phyloP scores from a whole-genome alignment of 2,329 filamentous ascomycete species.

The Dactylonectria estremocensis region DNA sequence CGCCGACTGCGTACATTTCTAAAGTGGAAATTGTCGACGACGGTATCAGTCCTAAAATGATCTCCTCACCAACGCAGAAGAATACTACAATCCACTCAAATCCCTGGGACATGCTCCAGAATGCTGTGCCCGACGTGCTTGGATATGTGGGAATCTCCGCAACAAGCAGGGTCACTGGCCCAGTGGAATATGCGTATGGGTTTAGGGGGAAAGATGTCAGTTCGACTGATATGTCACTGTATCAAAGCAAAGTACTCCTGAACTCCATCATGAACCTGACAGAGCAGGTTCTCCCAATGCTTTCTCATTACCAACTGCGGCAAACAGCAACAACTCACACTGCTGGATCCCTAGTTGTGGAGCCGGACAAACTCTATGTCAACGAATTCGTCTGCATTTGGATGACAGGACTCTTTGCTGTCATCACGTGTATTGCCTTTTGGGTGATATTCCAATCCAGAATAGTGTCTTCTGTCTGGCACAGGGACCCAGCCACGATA shows the following conservation, averaged over 20 bases:
- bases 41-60: neutral
- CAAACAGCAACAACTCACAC: neutral
- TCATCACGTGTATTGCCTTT: neutral
- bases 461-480: neutral
- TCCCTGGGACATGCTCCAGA: neutral
- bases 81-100: neutral
- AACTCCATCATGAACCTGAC: conserved; percentile 12
- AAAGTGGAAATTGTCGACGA: conserved; percentile 13
- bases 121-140: neutral
- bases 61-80: neutral
- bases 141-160: neutral
- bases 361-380: neutral
- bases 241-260: neutral
- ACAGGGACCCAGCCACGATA: conserved; percentile 4
- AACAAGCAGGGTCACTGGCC: neutral
- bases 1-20: neutral
- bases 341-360: neutral
- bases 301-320: conserved; percentile 1
- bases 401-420: neutral
- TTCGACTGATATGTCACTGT: neutral
- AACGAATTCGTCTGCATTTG: neutral
- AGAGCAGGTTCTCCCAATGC: neutral
- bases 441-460: neutral
- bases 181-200: neutral
- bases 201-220: neutral